A percentile compares a stretch with the other conserved stretches of the same genome.
These are phyloP conservation scores for Heritiera fomes DNA, from an alignment of 345 rosid genomes.

Conservation along the genomic window DNA sequence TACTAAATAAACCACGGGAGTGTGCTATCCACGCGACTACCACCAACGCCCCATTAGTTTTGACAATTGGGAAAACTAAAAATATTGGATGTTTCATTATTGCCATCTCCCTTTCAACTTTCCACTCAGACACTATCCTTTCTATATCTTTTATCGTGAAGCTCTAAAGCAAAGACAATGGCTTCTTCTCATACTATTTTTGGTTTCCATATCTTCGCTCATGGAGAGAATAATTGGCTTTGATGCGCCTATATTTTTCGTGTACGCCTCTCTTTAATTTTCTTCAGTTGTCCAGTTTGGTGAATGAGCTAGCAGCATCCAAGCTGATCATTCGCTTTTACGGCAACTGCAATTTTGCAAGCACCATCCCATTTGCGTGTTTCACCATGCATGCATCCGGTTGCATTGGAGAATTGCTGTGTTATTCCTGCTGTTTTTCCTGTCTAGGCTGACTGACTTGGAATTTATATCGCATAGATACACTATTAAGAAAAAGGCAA, in stretches of 20 bases:
- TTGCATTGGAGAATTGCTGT: neutral
- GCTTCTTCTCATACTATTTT: neutral
- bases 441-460: too few species aligned
- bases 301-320: neutral
- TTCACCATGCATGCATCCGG: neutral
- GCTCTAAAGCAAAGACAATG: neutral
- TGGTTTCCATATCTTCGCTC: neutral
- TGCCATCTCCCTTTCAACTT: neutral
- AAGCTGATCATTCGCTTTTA: neutral
- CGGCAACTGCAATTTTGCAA: neutral
- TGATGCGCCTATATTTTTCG: neutral
- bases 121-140: neutral
- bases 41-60: constrained; percentile 1
- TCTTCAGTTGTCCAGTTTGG: neutral
- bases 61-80: neutral
- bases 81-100: neutral
- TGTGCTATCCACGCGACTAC: constrained; percentile 15
- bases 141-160: neutral
- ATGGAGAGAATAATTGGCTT: neutral
- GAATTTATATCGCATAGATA: too few species aligned
- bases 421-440: neutral
- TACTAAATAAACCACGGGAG: neutral
- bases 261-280: neutral
- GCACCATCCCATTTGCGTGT: neutral
- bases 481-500: too few species aligned